These are phyloP conservation scores for Ustilago sp. DNA, from an alignment of 1,284 basidiomycete genomes.

Conservation along the genomic window DNA sequence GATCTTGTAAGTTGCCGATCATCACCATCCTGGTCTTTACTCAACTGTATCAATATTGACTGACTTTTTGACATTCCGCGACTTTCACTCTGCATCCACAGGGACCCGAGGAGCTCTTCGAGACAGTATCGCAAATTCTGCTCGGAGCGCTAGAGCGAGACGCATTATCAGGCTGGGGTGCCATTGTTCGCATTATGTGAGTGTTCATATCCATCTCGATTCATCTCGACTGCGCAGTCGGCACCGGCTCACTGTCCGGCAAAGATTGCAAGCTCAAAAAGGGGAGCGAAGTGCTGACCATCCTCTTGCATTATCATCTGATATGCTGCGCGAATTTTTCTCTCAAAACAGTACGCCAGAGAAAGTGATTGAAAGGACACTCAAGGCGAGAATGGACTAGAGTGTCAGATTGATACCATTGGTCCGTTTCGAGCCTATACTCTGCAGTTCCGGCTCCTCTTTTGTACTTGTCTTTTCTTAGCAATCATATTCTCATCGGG, in stretches of 20 bases:
- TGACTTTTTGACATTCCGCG: background rate
- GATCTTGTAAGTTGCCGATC: slow-evolving; percentile 75
- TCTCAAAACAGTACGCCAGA: slow-evolving; percentile 60
- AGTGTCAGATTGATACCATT: slow-evolving; percentile 71
- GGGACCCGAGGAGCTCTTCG: slow-evolving; percentile 95
- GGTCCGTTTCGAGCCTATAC: background rate
- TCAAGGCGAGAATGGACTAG: slow-evolving; percentile 77
- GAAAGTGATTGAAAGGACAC: slow-evolving; percentile 67
- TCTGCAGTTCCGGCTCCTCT: slow-evolving; percentile 8
- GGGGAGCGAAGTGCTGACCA: background rate
- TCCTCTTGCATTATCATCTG: background rate
- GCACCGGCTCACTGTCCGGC: background rate
- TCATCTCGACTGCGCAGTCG: background rate
- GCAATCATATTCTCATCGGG: slow-evolving; percentile 14
- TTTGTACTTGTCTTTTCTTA: slow-evolving; percentile 37
- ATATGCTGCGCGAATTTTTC: background rate
- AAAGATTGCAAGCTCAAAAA: too few species aligned
- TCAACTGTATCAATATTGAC: background rate
- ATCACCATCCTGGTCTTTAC: background rate
- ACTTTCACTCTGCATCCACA: slow-evolving; percentile 39
- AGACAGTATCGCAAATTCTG: slow-evolving; percentile 96
- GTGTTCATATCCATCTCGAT: slow-evolving; percentile 69
- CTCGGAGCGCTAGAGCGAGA: slow-evolving; percentile 96
- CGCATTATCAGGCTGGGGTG: slow-evolving; percentile 97
- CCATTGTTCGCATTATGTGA: slow-evolving; percentile 93